phyloP scores from a whole-genome alignment of 202 grass and related monocot genomes.

The Schoenoplectus tabernaemontani region DNA sequence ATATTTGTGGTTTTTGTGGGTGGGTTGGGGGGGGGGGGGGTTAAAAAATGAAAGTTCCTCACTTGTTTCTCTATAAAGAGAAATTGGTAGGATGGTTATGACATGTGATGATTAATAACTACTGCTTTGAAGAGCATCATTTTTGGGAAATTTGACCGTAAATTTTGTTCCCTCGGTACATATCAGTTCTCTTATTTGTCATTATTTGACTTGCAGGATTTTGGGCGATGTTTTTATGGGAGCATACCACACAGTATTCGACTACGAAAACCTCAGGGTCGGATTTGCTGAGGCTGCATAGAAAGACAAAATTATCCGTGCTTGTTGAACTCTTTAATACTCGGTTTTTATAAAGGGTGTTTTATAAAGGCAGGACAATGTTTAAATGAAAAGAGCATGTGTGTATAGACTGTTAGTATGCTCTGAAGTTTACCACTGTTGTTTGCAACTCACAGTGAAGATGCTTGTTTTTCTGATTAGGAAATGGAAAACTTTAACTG shows the following conservation, averaged over 20 bases:
- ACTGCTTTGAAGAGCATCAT: neutral
- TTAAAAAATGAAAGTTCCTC: neutral
- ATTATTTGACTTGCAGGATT: conserved; percentile 34
- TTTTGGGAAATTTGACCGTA: neutral
- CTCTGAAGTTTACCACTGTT: conserved; percentile 2
- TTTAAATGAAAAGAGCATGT: neutral
- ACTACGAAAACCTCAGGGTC: conserved; percentile 72
- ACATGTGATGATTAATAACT: neutral
- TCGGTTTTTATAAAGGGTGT: neutral
- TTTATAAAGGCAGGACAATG: conserved; percentile 2
- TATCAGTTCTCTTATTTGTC: neutral
- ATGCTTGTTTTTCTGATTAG: neutral
- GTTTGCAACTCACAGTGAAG: neutral
- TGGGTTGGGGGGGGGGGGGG: too few species aligned
- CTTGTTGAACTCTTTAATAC: neutral
- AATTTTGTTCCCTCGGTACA: neutral
- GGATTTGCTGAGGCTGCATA: conserved; percentile 78
- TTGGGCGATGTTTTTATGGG: conserved; percentile 93
- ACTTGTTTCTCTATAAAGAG: neutral
- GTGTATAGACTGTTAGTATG: conserved; percentile 6
- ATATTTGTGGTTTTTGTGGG: neutral
- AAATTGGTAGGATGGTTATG: neutral
- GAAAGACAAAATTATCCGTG: neutral
- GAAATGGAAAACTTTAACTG: neutral
- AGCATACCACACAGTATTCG: conserved; percentile 88